Conservation (phyloP, 176 grass and related monocot genomes). For the Luzula sylvatica region DNA sequence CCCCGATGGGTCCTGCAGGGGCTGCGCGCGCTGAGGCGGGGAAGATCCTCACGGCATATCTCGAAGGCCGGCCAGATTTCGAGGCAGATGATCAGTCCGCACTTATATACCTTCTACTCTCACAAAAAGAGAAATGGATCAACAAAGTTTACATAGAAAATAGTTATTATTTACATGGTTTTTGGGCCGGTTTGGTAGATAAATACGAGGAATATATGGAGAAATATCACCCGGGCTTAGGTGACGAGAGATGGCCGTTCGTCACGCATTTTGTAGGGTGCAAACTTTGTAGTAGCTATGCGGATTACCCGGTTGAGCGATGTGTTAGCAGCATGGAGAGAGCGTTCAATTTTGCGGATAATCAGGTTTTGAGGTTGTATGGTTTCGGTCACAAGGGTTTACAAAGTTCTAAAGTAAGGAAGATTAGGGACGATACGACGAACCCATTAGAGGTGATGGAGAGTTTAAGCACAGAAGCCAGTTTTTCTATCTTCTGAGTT, state of each 20-base stretch:
- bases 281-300: constrained; percentile 90
- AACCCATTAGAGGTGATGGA: constrained; percentile 54
- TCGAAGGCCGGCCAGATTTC: constrained; percentile 73
- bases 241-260: constrained; percentile 87
- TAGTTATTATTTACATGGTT: constrained; percentile 89
- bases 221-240: constrained; percentile 70
- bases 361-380: constrained; percentile 71
- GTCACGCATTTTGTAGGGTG: constrained; percentile 90
- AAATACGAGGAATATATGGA: constrained; percentile 97
- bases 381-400: constrained; percentile 64
- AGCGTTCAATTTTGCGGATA: constrained; percentile 89
- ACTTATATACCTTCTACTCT: constrained; percentile 78
- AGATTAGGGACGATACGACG: constrained; percentile 48
- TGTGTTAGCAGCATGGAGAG: constrained; percentile 90
- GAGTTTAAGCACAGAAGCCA: constrained; percentile 52
- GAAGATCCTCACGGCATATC: constrained; percentile 56
- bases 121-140: constrained; percentile 72
- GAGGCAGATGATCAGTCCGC: constrained; percentile 94
- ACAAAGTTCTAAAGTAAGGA: constrained; percentile 59
- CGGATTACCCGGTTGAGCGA: constrained; percentile 74
- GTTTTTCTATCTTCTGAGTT: constrained; percentile 35
- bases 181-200: constrained; percentile 79
- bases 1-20: constrained; percentile 85
- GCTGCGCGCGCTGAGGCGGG: constrained; percentile 54
- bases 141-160: constrained; percentile 84